A percentile compares a stretch with the other conserved stretches of the same genome.
phyloP scores from a whole-genome alignment of 2,329 filamentous ascomycete species.

The Harringtonia lauricola region DNA sequence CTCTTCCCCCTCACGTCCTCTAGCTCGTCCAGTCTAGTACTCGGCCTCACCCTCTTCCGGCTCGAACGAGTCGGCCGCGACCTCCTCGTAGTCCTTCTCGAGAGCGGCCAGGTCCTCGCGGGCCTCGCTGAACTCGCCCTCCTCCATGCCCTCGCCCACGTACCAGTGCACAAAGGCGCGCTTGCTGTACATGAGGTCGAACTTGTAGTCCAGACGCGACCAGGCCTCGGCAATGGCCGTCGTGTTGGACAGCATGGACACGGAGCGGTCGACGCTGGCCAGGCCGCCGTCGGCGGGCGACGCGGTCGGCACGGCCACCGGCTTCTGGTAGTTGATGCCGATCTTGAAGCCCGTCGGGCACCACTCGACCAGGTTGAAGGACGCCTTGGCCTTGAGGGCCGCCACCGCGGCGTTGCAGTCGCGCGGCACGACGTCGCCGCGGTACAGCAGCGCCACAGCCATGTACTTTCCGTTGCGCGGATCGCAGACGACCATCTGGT shows the following conservation, averaged over 20 bases:
- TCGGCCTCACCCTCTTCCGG: slow-evolving; percentile 57
- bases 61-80: slow-evolving; percentile 60
- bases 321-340: slow-evolving; percentile 65
- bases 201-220: slow-evolving; percentile 63
- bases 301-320: slow-evolving; percentile 42
- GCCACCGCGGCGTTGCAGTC: slow-evolving; percentile 58
- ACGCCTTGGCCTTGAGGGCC: slow-evolving; percentile 57
- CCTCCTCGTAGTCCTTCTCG: slow-evolving; percentile 82
- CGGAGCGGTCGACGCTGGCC: slow-evolving; percentile 49
- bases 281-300: slow-evolving; percentile 45
- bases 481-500: slow-evolving; percentile 69
- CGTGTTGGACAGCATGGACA: slow-evolving; percentile 64
- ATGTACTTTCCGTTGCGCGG: slow-evolving; percentile 68
- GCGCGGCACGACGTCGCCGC: slow-evolving; percentile 58
- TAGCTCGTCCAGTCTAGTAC: slow-evolving; percentile 51
- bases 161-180: slow-evolving; percentile 70
- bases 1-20: neutral
- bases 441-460: slow-evolving; percentile 62
- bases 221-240: slow-evolving; percentile 64
- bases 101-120: slow-evolving; percentile 77
- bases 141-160: slow-evolving; percentile 86
- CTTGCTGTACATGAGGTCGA: slow-evolving; percentile 71
- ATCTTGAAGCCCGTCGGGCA: slow-evolving; percentile 68
- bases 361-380: slow-evolving; percentile 67
- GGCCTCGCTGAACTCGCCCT: slow-evolving; percentile 81